Evolutionary conservation across 169 alveolate species (phyloP).

Genomic region (Plasmodium reichenowi): DNA sequence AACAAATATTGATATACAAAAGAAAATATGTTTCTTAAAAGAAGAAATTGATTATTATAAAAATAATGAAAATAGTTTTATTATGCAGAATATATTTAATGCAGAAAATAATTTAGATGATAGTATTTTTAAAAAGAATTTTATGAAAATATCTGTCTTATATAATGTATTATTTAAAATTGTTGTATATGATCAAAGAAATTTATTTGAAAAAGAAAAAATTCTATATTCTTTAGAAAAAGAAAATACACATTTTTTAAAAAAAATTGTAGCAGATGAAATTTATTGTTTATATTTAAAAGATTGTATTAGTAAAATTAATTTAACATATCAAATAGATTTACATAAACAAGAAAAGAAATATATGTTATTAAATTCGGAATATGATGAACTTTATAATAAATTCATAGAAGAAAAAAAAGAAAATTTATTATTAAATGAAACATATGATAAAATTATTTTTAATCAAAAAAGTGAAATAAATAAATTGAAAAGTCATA

Average conservation of each 20-base stretch:
- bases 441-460: constrained; percentile 68
- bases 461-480: constrained; percentile 70
- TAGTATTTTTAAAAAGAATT: constrained; percentile 45
- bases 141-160: constrained; percentile 43
- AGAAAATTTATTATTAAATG: constrained; percentile 68
- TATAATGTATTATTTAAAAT: constrained; percentile 63
- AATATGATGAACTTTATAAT: constrained; percentile 63
- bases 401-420: constrained; percentile 60
- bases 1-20: constrained; percentile 62
- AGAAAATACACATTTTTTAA: constrained; percentile 74
- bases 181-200: constrained; percentile 60
- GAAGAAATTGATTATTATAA: constrained; percentile 76
- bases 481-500: constrained; percentile 49
- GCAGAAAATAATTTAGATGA: constrained; percentile 70
- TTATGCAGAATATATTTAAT: constrained; percentile 73
- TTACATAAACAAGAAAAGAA: constrained; percentile 75
- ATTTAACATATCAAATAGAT: constrained; percentile 74
- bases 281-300: constrained; percentile 64
- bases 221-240: constrained; percentile 62
- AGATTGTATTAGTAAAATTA: constrained; percentile 76
- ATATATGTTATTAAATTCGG: constrained; percentile 61
- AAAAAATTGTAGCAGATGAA: constrained; percentile 73
- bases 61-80: constrained; percentile 73
- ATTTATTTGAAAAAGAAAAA: constrained; percentile 44
- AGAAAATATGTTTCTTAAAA: constrained; percentile 47